These are phyloP conservation scores for Metschnikowia hibisci DNA, from an alignment of 805 yeast genomes.

Conservation along the genomic window DNA sequence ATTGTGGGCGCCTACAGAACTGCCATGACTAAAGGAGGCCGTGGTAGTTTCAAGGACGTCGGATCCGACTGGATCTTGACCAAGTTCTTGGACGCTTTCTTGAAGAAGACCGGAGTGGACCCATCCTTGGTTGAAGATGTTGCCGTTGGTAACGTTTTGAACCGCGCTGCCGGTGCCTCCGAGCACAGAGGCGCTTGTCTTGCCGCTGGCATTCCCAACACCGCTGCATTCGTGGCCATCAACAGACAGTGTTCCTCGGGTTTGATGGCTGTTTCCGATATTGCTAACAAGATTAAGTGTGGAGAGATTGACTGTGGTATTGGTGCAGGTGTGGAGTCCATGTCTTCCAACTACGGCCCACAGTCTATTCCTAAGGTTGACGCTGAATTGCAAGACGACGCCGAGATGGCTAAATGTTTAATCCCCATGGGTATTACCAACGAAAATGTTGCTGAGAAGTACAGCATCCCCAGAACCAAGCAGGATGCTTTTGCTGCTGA, in stretches of 20 bases:
- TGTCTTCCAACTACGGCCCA: conserved; percentile 89
- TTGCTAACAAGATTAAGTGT: conserved; percentile 79
- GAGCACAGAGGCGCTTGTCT: conserved; percentile 91
- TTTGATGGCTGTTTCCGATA: conserved; percentile 81
- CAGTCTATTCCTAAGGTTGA: conserved; percentile 55
- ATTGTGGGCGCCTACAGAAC: conserved; percentile 89
- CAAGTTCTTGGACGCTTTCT: conserved; percentile 58
- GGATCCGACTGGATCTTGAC: conserved; percentile 74
- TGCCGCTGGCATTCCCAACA: conserved; percentile 85
- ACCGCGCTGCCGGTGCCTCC: conserved; percentile 90
- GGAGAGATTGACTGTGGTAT: conserved; percentile 92
- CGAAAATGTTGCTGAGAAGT: conserved; percentile 79
- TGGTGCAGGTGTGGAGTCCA: conserved; percentile 91
- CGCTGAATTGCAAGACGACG: conserved; percentile 30
- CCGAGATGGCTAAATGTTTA: conserved; percentile 59
- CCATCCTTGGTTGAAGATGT: conserved; percentile 69
- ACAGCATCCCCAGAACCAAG: conserved; percentile 55
- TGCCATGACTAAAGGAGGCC: conserved; percentile 82
- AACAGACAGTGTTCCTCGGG: conserved; percentile 97
- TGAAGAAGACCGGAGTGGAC: conserved; percentile 51
- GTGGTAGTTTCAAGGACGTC: conserved; percentile 80
- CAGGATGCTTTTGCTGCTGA: conserved; percentile 90
- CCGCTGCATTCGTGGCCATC: conserved; percentile 73
- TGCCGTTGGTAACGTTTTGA: conserved; percentile 86
- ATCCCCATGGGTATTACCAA: conserved; percentile 97